A percentile compares a stretch with the other conserved stretches of the same genome.
Evolutionary conservation across 345 rosid genomes (phyloP).

Genomic region (Populus euphratica): DNA sequence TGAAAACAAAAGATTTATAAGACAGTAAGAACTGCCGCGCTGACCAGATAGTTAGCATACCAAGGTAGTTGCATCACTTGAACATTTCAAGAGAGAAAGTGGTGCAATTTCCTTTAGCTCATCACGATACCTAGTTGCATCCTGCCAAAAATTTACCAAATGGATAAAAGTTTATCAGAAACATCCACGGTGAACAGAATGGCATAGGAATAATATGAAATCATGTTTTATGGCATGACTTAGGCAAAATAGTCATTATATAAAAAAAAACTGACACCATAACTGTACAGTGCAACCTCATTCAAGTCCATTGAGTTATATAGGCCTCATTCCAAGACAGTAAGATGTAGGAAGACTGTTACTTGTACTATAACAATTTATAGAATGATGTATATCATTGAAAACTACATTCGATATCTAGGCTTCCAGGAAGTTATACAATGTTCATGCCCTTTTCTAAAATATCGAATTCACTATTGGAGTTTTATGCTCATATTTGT

Average conservation of each 20-base stretch:
- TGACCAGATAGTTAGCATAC: slow-evolving; percentile 32
- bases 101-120: slow-evolving; percentile 64
- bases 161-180: not conserved
- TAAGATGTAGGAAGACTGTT: not conserved
- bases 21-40: not conserved
- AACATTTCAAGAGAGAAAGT: slow-evolving; percentile 53
- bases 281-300: not conserved
- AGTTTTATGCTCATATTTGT: not conserved
- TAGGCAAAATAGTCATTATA: not conserved
- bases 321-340: not conserved
- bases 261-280: not conserved
- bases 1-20: not conserved
- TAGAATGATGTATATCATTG: not conserved
- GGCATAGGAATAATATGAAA: not conserved
- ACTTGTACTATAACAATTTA: not conserved
- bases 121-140: slow-evolving; percentile 53
- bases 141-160: slow-evolving; percentile 36
- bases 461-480: not conserved
- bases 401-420: not conserved
- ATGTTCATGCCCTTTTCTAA: not conserved
- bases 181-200: not conserved
- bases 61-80: slow-evolving; percentile 71
- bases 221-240: not conserved
- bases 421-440: not conserved
- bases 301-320: not conserved